Base-by-base conservation (phyloP, 306 rosid species). In the Cucumis melo region DNA sequence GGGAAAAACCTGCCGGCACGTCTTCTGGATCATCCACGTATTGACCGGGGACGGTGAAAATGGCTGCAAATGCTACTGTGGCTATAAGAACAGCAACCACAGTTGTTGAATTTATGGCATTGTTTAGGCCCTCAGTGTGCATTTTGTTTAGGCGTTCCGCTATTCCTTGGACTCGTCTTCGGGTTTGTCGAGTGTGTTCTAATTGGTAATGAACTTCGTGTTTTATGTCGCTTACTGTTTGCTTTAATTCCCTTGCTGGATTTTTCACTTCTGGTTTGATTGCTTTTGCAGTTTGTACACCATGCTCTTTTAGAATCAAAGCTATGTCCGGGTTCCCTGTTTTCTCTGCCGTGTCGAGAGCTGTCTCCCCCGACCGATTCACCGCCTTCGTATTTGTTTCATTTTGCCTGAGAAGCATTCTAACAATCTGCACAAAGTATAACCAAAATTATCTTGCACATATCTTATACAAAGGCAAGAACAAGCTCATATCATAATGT, bases 11-110 rank as follows among this genome's bases (percentile, higher is more conserved):
- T 0, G 76, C 62, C 17, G 96, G 86, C 53, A 92, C 19, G 13
- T 87, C 7, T 0, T 38, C 0, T 7, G 96, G 88, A 74, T 92
- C 86, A 66, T 95, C 97, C 0, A 83, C 92, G 21, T 87, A 95
- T 56, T 95, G 98, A 15, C 99, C 99, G 0, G 99, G 99, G 81
- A 95, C 93, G 0, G 94, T 89, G 87, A 88, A 95, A 8, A 95
- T 90, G 42, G 98, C 99, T 1, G 99, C 99, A 73, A 95, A 95
- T 1, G 99, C 97, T 1, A 95, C 99, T 0, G 99, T 95, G 78
- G 98, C 99, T 36, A 95, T 95, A 77, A 95, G 97, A 41, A 95
- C 99, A 8, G 99, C 99, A 10, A 92, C 99, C 36, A 95, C 99
- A 0, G 92, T 95, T 10, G 94, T 95, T 39, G 99, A 95, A 88